A percentile compares a stretch with the other conserved stretches of the same genome.
Evolutionary conservation across 2,329 filamentous ascomycete genomes (phyloP).

Genomic region (Microdochium bolleyi): DNA sequence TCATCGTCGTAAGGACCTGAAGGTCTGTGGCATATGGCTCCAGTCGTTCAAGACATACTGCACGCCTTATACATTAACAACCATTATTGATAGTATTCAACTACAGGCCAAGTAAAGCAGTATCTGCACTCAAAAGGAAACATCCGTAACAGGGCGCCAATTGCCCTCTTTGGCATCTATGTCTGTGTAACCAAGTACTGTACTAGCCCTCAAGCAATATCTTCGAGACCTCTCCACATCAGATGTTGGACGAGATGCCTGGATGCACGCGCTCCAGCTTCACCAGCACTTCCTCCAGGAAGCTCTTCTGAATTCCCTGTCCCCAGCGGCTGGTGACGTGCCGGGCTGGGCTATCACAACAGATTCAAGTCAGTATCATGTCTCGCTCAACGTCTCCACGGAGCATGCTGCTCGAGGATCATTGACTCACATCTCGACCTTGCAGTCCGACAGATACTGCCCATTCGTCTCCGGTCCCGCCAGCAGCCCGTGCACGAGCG

Average conservation of each 20-base stretch:
- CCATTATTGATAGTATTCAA: too few relatives aligned
- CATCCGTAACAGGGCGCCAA: too few relatives aligned
- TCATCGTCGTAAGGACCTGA: too few relatives aligned
- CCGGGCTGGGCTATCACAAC: constrained; percentile 12
- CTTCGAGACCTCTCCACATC: not conserved
- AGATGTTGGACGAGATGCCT: constrained; percentile 13
- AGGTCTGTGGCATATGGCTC: too few relatives aligned
- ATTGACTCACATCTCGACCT: constrained; percentile 18
- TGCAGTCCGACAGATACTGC: constrained; percentile 23
- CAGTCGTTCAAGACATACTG: too few relatives aligned
- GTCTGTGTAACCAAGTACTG: too few relatives aligned
- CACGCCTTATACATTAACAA: too few relatives aligned
- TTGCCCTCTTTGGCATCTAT: too few relatives aligned
- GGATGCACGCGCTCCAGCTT: constrained; percentile 21
- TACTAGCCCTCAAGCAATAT: too few relatives aligned
- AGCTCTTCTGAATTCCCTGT: constrained; percentile 14
- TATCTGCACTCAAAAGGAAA: too few relatives aligned
- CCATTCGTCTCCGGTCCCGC: constrained; percentile 22
- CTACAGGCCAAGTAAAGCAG: too few relatives aligned
- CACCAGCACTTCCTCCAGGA: constrained; percentile 23
- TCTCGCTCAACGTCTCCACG: not conserved
- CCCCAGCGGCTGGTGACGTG: constrained; percentile 24
- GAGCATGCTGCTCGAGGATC: not conserved
- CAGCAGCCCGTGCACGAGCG: constrained; percentile 18
- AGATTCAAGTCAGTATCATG: not conserved